Base-by-base conservation (phyloP, 306 rosid species). In the Leucaena leucocephala region DNA sequence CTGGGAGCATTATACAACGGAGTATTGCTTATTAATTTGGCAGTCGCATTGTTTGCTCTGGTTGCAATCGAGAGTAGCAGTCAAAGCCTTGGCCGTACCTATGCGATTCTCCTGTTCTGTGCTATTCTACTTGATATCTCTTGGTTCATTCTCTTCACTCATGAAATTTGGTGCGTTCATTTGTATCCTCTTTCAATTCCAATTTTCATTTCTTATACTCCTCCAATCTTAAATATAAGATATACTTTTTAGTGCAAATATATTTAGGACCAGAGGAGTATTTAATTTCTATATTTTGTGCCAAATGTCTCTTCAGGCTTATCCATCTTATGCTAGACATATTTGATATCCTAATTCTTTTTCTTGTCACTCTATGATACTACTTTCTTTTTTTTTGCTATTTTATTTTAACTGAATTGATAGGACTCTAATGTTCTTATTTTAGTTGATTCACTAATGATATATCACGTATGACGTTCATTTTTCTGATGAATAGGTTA, bases 41-140 rank as follows among this genome's bases (percentile, higher is more conserved):
- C 88, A 55, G 86, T 94, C 21, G 83, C 97, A 14, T 87, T 94
- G 80, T 94, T 94, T 77, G 98, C 98, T 64, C 88, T 94, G 78
- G 97, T 94, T 34, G 98, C 98, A 71, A 92, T 92, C 33, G 97
- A 94, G 85, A 94, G 98, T 82, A 94, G 97, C 80, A 94, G 97
- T 68, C 98, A 94, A 87, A 90, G 89, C 67, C 97, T 94, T 3
- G 98, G 97, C 73, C 97, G 98, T 3, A 91, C 97, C n/a, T 94
- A 94, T 77, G 98, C 97, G 6, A 90, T 89, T 65, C 98, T 94
- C 49, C 97, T 94, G 61, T 79, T 92, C 70, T 91, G 90, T 81
- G 82, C 95, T 1, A 52, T 94, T 2, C 80, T 91, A 80, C 92
- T 94, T 33, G 98, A 94, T 72, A 15, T 94, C 77, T 74, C 69